A percentile compares a stretch with the other conserved stretches of the same genome.
Conservation (phyloP, 805 yeast genomes). For the Debaryomyces prosopidis region DNA sequence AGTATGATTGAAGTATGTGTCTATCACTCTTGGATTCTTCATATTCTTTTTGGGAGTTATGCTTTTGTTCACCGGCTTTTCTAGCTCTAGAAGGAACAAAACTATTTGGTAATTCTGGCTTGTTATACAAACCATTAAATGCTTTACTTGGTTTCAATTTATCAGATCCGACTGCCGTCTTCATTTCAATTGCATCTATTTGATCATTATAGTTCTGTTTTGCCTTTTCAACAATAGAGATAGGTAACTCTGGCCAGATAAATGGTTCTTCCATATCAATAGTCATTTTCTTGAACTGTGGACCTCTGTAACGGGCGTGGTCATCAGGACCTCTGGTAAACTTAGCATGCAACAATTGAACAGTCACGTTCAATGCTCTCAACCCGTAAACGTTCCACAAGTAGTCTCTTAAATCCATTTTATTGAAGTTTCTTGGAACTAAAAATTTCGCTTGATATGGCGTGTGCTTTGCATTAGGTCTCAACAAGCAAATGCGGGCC, state of each 20-base stretch:
- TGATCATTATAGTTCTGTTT: conserved; percentile 47
- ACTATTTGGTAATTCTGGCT: conserved; percentile 40
- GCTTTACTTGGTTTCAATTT: conserved; percentile 64
- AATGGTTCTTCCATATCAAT: conserved; percentile 95
- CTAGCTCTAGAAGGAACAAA: conserved; percentile 32
- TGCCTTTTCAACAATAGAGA: conserved; percentile 31
- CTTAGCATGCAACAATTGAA: conserved; percentile 75
- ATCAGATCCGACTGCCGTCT: conserved; percentile 64
- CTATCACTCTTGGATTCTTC: conserved; percentile 27
- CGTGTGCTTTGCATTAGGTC: conserved; percentile 95
- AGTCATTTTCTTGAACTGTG: conserved; percentile 93
- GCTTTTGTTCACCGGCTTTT: conserved; percentile 21
- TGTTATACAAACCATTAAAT: conserved; percentile 67
- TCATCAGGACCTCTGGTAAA: conserved; percentile 55
- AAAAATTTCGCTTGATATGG: conserved; percentile 96
- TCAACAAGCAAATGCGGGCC: conserved; percentile 73
- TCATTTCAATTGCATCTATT: conserved; percentile 52
- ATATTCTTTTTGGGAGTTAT: conserved; percentile 17
- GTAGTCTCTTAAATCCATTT: conserved; percentile 91
- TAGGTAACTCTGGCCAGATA: conserved; percentile 78
- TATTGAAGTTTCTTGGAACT: conserved; percentile 92
- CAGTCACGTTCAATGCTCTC: conserved; percentile 84
- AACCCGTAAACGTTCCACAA: conserved; percentile 87
- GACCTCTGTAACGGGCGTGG: conserved; percentile 69
- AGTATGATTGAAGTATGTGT: conserved; percentile 27